Evolutionary conservation across 805 yeast species (phyloP).

Genomic region (Myxozyma melibiosi): DNA sequence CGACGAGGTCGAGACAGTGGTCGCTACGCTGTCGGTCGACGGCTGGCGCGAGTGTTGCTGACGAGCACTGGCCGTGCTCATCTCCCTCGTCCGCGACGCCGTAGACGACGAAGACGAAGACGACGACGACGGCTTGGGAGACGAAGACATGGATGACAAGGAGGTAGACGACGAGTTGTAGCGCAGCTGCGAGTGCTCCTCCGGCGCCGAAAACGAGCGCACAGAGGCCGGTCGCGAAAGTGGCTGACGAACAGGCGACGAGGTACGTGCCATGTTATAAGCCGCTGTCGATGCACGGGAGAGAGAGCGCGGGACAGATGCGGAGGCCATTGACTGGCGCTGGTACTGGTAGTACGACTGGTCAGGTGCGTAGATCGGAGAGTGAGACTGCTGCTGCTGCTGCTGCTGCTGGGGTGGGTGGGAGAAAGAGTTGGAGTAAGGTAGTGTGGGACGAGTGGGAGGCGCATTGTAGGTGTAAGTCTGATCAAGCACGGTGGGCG

Average conservation of each 20-base stretch:
- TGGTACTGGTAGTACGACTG: conserved; percentile 11
- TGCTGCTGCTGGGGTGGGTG: conserved; percentile 6
- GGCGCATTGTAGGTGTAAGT: not conserved
- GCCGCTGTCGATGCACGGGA: not conserved
- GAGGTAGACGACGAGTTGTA: not conserved
- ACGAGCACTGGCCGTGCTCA: too few relatives aligned
- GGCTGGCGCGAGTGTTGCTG: conserved; percentile 12
- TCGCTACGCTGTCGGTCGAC: conserved; percentile 11
- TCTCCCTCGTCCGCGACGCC: not conserved
- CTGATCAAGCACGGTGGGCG: not conserved
- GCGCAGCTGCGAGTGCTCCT: not conserved
- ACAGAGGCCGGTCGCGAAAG: conserved; percentile 7
- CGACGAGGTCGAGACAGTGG: conserved; percentile 15
- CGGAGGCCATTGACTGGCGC: conserved; percentile 4
- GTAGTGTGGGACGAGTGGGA: not conserved
- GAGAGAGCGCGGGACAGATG: conserved; percentile 4
- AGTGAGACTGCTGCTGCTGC: not conserved
- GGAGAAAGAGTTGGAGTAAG: not conserved
- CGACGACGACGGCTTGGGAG: not conserved
- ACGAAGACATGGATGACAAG: conserved; percentile 4
- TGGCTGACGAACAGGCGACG: conserved; percentile 2
- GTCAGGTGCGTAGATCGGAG: not conserved
- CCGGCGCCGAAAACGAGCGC: conserved; percentile 1
- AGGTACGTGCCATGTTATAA: not conserved
- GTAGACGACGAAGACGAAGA: not conserved